Percentiles rank a stretch among this genome's conserved stretches.
phyloP scores from a whole-genome alignment of 257 asterid genomes.

The Solanum clarkiae region DNA sequence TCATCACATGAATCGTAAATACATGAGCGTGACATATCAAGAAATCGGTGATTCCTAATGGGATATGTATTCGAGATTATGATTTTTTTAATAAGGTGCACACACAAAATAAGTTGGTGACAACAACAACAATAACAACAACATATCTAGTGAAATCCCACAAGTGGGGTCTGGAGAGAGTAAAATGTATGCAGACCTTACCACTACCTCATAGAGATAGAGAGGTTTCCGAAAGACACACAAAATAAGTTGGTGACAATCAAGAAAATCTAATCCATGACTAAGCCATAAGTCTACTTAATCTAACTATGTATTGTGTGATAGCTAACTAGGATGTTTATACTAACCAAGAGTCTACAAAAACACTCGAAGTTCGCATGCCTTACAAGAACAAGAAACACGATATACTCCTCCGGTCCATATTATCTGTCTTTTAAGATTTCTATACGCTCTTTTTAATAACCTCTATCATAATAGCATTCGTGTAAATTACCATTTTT shows the following conservation, averaged over 20 bases:
- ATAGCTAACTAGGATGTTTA: background rate
- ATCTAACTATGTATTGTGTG: background rate
- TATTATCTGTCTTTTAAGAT: background rate
- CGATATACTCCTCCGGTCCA: background rate
- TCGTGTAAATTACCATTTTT: background rate
- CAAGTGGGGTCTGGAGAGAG: no score
- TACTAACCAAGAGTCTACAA: background rate
- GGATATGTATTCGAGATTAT: background rate
- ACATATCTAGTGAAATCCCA: no score
- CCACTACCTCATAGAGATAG: no score
- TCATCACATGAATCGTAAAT: background rate
- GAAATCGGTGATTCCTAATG: background rate
- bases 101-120: no score
- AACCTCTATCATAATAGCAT: background rate
- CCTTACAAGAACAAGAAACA: background rate
- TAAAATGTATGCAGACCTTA: no score
- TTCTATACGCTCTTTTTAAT: background rate
- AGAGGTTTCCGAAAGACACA: no score
- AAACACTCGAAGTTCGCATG: background rate
- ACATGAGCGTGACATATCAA: background rate
- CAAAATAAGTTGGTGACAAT: background rate
- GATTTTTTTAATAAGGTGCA: no score
- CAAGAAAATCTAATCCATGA: background rate
- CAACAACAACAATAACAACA: no score
- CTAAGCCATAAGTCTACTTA: background rate